Evolutionary conservation across 2,329 filamentous ascomycete genomes (phyloP).

Genomic region (Plenodomus biglobosus): DNA sequence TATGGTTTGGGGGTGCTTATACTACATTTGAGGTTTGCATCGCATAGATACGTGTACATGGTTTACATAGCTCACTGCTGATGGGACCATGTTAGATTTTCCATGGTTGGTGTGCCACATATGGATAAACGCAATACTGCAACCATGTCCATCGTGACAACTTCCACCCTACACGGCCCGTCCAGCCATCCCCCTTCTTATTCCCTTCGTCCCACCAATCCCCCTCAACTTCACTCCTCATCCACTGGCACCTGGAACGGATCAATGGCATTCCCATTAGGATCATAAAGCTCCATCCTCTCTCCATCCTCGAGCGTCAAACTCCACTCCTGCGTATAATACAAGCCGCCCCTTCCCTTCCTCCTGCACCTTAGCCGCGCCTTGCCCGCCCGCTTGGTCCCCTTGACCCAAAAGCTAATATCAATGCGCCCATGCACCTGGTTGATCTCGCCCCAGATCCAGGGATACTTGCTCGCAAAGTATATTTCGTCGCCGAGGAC

Average conservation of each 20-base stretch:
- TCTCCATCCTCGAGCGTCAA: constrained; percentile 67
- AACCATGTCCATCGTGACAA: too few species aligned
- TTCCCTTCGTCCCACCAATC: neutral
- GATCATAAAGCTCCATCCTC: constrained; percentile 75
- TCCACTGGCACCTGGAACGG: constrained; percentile 58
- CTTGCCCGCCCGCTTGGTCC: constrained; percentile 67
- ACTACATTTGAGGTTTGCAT: neutral
- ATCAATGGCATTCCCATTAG: constrained; percentile 55
- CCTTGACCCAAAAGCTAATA: constrained; percentile 83
- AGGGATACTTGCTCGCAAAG: constrained; percentile 52
- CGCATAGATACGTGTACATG: neutral
- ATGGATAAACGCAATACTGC: too few species aligned
- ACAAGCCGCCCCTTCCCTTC: constrained; percentile 67
- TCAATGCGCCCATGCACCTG: constrained; percentile 90
- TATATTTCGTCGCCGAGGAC: constrained; percentile 72
- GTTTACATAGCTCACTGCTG: neutral
- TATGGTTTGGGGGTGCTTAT: neutral
- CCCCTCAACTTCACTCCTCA: constrained; percentile 25
- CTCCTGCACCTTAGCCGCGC: constrained; percentile 82
- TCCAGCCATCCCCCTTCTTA: neutral
- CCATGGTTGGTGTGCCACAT: too few species aligned
- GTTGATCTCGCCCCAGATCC: constrained; percentile 71
- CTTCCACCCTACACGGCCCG: neutral
- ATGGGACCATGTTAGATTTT: neutral
- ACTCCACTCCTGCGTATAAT: constrained; percentile 90